phyloP scores from a whole-genome alignment of 495 filamentous ascomycete species.

The Talaromyces proteolyticus region DNA sequence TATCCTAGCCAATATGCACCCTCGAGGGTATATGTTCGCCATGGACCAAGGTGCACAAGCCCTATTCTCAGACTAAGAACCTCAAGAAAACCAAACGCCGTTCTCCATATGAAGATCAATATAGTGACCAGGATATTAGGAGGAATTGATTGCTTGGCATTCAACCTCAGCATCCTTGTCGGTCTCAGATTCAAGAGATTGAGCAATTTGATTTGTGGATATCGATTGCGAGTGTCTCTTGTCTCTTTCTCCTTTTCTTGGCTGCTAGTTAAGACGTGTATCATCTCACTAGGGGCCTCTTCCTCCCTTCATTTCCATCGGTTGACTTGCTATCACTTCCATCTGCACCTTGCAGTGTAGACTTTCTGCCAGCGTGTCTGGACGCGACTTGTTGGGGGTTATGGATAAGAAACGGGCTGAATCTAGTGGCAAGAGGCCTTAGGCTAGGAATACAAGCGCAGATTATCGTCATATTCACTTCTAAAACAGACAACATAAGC shows the following conservation, averaged over 20 bases:
- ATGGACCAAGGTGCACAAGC: conserved; percentile 17
- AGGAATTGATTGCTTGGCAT: conserved; percentile 29
- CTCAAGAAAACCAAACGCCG: conserved; percentile 63
- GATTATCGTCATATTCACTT: conserved; percentile 80
- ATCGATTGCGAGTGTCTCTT: conserved; percentile 3
- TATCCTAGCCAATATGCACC: conserved; percentile 47
- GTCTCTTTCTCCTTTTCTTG: neutral
- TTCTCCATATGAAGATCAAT: conserved; percentile 68
- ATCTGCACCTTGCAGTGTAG: neutral
- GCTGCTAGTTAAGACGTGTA: neutral
- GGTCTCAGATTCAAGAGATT: conserved; percentile 52
- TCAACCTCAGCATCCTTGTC: conserved; percentile 55
- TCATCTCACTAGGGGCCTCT: conserved; percentile 1
- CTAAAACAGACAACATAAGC: conserved; percentile 73
- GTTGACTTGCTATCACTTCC: too few relatives aligned
- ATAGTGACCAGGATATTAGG: conserved; percentile 49
- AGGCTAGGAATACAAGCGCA: conserved; percentile 90
- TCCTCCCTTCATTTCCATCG: too few relatives aligned
- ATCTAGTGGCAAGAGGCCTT: conserved; percentile 32
- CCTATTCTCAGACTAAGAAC: conserved; percentile 49
- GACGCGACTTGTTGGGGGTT: conserved; percentile 45
- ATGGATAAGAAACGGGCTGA: neutral
- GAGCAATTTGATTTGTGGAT: conserved; percentile 27
- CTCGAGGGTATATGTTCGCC: conserved; percentile 36
- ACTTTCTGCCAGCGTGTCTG: neutral